Evolutionary conservation across 495 filamentous ascomycete species (phyloP), one percentile per base, ranked within the genome.

Genomic region (Penicillium coffeae): DNA sequence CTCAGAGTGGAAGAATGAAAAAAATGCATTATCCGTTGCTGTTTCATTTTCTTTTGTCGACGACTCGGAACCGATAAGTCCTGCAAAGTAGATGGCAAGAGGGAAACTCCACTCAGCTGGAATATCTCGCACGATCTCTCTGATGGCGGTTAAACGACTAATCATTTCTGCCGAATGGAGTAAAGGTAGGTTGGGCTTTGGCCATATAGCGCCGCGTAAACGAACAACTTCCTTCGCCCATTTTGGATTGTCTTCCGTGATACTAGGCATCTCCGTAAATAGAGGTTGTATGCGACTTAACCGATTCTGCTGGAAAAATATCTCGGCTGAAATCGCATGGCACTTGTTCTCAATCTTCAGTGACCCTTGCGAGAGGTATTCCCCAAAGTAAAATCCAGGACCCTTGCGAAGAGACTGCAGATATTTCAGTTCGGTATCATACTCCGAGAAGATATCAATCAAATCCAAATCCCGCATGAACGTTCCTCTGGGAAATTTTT

Each of bases 321-420:
- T 3, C 1, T 45, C 0, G 2, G 33, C 41, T 15, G 48, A 13
- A 1, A 60, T 50, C 6, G 45, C 18, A 16, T 47, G 43, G 32
- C 48, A 64, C 20, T 56, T 57, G 14, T 47, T 49, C 15, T 51
- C 47, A 20, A 66, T 61, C 10, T 63, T 59, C 30, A 71, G 36
- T 39, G 48, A 40, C 9, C 65, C 65, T 35, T 71, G 68, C 0
- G 68, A 68, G 21, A 69, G 64, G 43, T 65, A 68, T 52, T 71
- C 68, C 3, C 68, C 68, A 35, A 63, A 63, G 46, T 71, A 64
- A 48, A 48, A 58, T 0, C 34, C 41, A 1, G n/a, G n/a, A n/a
- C 14, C 13, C 10, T 49, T 41, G 20, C 52, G 52, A 19, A 52
- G 38, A 13, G n/a, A 32, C 12, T 45, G 39, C 9, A 60, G 47